Evolutionary conservation across 345 rosid species (phyloP).

Genomic region (Lepidium aucheri): DNA sequence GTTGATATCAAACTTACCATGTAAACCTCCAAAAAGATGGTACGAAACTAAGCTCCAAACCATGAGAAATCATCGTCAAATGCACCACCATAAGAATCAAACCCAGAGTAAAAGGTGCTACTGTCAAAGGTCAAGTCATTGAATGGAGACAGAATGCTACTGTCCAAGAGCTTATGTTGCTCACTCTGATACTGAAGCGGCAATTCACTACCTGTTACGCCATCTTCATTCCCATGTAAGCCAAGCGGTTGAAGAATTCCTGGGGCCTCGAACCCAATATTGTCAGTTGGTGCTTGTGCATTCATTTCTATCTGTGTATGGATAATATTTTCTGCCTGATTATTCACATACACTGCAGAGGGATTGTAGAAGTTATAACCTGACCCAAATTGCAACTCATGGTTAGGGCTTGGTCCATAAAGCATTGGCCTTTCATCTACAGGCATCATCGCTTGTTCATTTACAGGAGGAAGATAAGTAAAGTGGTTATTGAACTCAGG

Average conservation of each 20-base stretch:
- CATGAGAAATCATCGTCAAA: slow-evolving; percentile 30
- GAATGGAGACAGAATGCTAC: slow-evolving; percentile 49
- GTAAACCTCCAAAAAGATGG: slow-evolving; percentile 13
- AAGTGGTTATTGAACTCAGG: slow-evolving; percentile 41
- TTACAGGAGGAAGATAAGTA: slow-evolving; percentile 37
- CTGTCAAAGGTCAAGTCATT: slow-evolving; percentile 39
- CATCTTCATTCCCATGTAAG: slow-evolving; percentile 36
- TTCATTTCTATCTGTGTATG: slow-evolving; percentile 36
- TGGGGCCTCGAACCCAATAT: slow-evolving; percentile 30
- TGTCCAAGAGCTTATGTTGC: slow-evolving; percentile 52
- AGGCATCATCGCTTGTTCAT: slow-evolving; percentile 41
- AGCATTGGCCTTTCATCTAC: slow-evolving; percentile 52
- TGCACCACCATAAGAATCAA: slow-evolving; percentile 21
- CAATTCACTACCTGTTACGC: slow-evolving; percentile 30
- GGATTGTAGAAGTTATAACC: slow-evolving; percentile 41
- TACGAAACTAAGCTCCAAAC: slow-evolving; percentile 24
- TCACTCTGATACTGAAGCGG: slow-evolving; percentile 41
- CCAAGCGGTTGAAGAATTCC: slow-evolving; percentile 26
- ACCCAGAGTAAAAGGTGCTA: slow-evolving; percentile 29
- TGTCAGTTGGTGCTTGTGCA: slow-evolving; percentile 20
- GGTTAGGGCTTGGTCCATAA: slow-evolving; percentile 39
- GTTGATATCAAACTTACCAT: slow-evolving; percentile 20
- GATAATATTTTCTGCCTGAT: slow-evolving; percentile 28
- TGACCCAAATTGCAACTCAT: slow-evolving; percentile 38
- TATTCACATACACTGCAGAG: slow-evolving; percentile 37